phyloP scores from a whole-genome alignment of 805 yeast species.

The Sugiyamaella americana region DNA sequence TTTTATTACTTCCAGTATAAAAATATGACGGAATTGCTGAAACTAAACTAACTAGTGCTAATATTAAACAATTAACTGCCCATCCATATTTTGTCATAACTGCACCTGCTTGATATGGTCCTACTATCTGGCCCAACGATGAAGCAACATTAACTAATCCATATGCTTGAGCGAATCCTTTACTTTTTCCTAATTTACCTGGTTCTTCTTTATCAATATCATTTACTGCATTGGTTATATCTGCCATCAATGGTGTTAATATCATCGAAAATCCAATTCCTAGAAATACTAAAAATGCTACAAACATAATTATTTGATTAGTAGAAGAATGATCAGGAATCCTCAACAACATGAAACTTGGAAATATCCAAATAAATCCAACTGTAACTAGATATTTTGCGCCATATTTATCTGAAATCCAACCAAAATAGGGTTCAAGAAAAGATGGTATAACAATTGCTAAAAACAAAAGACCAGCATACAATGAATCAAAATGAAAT shows the following conservation, averaged over 20 bases:
- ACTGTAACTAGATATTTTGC: constrained; percentile 23
- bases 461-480: constrained; percentile 29
- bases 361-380: constrained; percentile 22
- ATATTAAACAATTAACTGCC: constrained; percentile 18
- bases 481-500: constrained; percentile 28
- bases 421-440: constrained; percentile 28
- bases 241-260: constrained; percentile 27
- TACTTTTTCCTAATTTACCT: constrained; percentile 28
- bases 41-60: constrained; percentile 20
- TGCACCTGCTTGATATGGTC: constrained; percentile 31
- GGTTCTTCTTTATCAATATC: constrained; percentile 24
- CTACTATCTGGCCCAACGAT: constrained; percentile 30
- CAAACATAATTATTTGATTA: constrained; percentile 26
- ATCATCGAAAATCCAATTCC: constrained; percentile 24
- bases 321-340: constrained; percentile 24
- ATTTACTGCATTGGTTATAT: constrained; percentile 23
- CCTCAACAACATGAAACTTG: constrained; percentile 23
- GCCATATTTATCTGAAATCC: constrained; percentile 25
- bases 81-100: constrained; percentile 24
- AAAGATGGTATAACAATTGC: constrained; percentile 29
- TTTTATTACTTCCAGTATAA: constrained; percentile 27
- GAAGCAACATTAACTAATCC: constrained; percentile 31
- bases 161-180: constrained; percentile 32
- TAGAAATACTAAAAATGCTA: constrained; percentile 24
- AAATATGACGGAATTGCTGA: constrained; percentile 23